Evolutionary conservation across 768 basidiomycete genomes (phyloP).

Genomic region (Suillus subalutaceus): DNA sequence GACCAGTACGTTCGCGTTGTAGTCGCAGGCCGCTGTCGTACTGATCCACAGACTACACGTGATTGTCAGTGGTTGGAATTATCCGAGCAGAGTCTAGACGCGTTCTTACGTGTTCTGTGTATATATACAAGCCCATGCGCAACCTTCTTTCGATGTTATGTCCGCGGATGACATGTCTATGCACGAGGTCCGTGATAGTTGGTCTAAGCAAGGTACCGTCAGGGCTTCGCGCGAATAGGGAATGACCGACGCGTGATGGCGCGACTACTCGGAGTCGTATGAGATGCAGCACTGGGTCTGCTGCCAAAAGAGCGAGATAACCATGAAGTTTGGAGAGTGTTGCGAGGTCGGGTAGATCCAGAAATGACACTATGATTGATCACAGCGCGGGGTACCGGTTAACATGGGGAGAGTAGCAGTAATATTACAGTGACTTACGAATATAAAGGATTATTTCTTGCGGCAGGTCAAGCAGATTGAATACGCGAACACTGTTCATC

Average conservation of each 20-base stretch:
- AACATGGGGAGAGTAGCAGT: not conserved
- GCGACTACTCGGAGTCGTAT: slow-evolving; percentile 61
- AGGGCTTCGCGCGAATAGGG: slow-evolving; percentile 60
- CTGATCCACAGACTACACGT: slow-evolving; percentile 60
- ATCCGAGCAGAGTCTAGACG: slow-evolving; percentile 14
- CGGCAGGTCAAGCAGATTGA: slow-evolving; percentile 43
- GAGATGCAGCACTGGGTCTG: slow-evolving; percentile 66
- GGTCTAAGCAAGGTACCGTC: slow-evolving; percentile 62
- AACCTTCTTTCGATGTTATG: slow-evolving; percentile 66
- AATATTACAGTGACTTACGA: slow-evolving; percentile 38
- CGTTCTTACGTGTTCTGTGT: slow-evolving; percentile 56
- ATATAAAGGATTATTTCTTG: slow-evolving; percentile 63
- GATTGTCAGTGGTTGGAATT: not conserved
- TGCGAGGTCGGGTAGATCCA: slow-evolving; percentile 74
- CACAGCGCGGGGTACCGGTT: not conserved
- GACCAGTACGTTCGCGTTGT: slow-evolving; percentile 54
- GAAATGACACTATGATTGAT: slow-evolving; percentile 55
- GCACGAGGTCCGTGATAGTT: slow-evolving; percentile 66
- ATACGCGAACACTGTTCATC: not conserved
- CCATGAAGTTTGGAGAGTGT: slow-evolving; percentile 51
- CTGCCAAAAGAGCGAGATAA: slow-evolving; percentile 50
- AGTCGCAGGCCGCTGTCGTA: slow-evolving; percentile 63
- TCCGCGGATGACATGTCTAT: slow-evolving; percentile 71
- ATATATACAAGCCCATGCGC: slow-evolving; percentile 67
- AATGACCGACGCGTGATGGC: slow-evolving; percentile 69